Evolutionary conservation across 1,284 basidiomycete species (phyloP).

Genomic region (Fistulina hepatica): DNA sequence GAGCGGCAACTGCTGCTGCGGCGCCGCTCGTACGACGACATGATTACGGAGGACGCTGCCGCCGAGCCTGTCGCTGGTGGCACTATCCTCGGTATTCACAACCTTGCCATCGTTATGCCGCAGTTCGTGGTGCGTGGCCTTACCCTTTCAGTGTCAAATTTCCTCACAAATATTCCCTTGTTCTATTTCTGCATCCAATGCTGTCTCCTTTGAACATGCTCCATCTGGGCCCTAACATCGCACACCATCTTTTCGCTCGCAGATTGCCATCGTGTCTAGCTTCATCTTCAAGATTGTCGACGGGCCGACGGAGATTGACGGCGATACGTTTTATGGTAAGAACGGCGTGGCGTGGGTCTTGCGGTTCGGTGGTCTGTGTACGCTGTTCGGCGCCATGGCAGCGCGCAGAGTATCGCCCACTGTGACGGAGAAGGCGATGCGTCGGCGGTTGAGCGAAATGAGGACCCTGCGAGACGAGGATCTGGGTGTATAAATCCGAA

Average conservation of each 20-base stretch:
- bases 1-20: slow-evolving; percentile 64
- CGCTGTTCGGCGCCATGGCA: slow-evolving; percentile 60
- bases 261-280: slow-evolving; percentile 86
- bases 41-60: slow-evolving; percentile 30
- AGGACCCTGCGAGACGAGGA: slow-evolving; percentile 52
- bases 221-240: not conserved
- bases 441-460: slow-evolving; percentile 71
- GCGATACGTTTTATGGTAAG: slow-evolving; percentile 62
- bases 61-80: slow-evolving; percentile 66
- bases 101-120: slow-evolving; percentile 86
- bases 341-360: slow-evolving; percentile 90
- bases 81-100: slow-evolving; percentile 91
- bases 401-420: slow-evolving; percentile 78
- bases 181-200: slow-evolving; percentile 3
- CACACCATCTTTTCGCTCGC: too few relatives aligned
- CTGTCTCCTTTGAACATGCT: too few relatives aligned
- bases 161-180: too few relatives aligned
- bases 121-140: slow-evolving; percentile 70
- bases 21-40: slow-evolving; percentile 51
- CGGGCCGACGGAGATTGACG: slow-evolving; percentile 28
- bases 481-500: too few relatives aligned
- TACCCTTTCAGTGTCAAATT: slow-evolving; percentile 1
- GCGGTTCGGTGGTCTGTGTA: slow-evolving; percentile 81
- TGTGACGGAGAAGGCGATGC: slow-evolving; percentile 81
- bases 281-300: slow-evolving; percentile 80